Percentiles rank a stretch among this genome's conserved stretches.
These are phyloP conservation scores for Patellifolia procumbens DNA, from an alignment of 179 eudicot species.

Conservation along the genomic window DNA sequence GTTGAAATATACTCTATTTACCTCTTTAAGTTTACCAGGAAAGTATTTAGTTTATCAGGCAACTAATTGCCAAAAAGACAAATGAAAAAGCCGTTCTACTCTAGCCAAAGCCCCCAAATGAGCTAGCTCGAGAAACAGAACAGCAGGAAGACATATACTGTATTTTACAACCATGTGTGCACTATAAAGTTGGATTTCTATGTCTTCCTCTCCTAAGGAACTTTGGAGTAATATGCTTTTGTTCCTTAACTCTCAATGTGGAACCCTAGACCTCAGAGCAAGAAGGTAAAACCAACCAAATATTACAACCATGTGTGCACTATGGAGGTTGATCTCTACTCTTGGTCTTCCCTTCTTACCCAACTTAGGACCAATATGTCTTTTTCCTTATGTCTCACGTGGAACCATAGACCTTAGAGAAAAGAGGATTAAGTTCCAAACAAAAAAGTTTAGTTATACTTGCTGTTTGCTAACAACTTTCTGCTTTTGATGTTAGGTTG, in stretches of 20 bases:
- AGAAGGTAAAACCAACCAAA: no score
- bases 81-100: no score
- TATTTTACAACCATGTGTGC: neutral
- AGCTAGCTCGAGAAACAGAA: neutral
- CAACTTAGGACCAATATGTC: neutral
- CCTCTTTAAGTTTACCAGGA: neutral
- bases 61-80: neutral
- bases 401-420: neutral
- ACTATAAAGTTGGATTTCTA: neutral
- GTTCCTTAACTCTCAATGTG: neutral
- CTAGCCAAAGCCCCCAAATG: neutral
- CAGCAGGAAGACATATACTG: neutral
- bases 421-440: neutral
- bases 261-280: no score
- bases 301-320: neutral
- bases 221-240: neutral
- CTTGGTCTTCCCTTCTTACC: neutral
- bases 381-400: neutral
- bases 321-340: neutral
- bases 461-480: conserved; percentile 9
- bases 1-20: neutral
- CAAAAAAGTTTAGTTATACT: neutral
- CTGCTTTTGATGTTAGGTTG: conserved; percentile 58
- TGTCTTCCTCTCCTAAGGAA: neutral
- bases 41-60: neutral